Conservation (phyloP, 768 basidiomycete species). For the Phylloporus arenicola region DNA sequence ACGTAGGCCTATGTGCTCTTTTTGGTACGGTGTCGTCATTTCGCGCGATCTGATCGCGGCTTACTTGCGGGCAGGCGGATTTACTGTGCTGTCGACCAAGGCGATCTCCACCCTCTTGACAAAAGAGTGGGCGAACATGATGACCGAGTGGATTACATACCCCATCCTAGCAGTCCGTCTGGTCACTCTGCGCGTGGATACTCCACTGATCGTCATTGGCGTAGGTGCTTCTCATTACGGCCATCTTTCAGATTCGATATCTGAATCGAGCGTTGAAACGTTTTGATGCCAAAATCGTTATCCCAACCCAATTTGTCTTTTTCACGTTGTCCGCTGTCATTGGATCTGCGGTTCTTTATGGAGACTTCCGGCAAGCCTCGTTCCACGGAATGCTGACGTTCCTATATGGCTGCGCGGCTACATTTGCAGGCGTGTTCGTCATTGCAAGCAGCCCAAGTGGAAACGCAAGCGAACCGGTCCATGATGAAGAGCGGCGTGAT, state of each 20-base stretch:
- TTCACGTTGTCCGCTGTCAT: slow-evolving; percentile 92
- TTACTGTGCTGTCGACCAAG: slow-evolving; percentile 92
- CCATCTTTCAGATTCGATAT: slow-evolving; percentile 79
- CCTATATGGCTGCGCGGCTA: slow-evolving; percentile 82
- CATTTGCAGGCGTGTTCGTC: slow-evolving; percentile 84
- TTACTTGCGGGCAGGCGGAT: slow-evolving; percentile 55
- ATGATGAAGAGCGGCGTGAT: slow-evolving; percentile 30
- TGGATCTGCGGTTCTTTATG: slow-evolving; percentile 90
- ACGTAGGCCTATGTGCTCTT: slow-evolving; percentile 82
- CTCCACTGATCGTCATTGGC: slow-evolving; percentile 7
- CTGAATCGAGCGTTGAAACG: slow-evolving; percentile 84
- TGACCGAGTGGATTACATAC: slow-evolving; percentile 79
- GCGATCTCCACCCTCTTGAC: slow-evolving; percentile 85
- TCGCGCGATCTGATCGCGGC: neutral
- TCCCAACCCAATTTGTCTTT: slow-evolving; percentile 91
- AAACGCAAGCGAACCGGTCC: slow-evolving; percentile 24
- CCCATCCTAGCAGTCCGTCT: slow-evolving; percentile 61
- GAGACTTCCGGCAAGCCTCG: slow-evolving; percentile 80
- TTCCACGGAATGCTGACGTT: slow-evolving; percentile 83
- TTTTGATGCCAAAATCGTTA: slow-evolving; percentile 92
- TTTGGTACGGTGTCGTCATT: slow-evolving; percentile 48
- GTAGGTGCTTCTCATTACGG: slow-evolving; percentile 67
- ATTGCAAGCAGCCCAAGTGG: slow-evolving; percentile 61
- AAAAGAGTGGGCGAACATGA: slow-evolving; percentile 68
- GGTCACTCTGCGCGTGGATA: neutral